phyloP scores from a whole-genome alignment of 805 yeast species.

The Hemisphaericaspora nanyangensis region DNA sequence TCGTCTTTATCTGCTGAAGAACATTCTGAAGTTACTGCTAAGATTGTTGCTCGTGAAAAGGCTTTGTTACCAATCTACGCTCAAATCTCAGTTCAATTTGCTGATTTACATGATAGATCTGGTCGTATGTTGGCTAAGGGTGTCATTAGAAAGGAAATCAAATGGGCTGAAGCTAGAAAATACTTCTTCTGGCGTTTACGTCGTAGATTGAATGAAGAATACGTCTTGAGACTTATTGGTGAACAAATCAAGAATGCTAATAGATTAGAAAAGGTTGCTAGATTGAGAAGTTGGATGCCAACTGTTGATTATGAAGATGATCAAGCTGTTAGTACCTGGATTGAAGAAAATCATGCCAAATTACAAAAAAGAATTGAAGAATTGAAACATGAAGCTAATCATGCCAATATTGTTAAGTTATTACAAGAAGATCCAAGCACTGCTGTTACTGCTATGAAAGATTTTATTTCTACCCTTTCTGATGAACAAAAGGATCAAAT shows the following conservation, averaged over 20 bases:
- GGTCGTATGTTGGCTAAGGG: conserved; percentile 98
- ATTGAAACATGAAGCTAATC: conserved; percentile 63
- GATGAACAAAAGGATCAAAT: conserved; percentile 31
- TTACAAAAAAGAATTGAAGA: conserved; percentile 59
- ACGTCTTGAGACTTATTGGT: conserved; percentile 70
- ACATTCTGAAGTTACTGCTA: conserved; percentile 57
- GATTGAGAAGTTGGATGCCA: conserved; percentile 86
- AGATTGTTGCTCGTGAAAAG: conserved; percentile 76
- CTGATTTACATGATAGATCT: conserved; percentile 95
- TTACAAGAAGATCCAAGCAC: conserved; percentile 29
- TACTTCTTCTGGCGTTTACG: conserved; percentile 98
- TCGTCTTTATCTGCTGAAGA: conserved; percentile 57
- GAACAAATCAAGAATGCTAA: conserved; percentile 52
- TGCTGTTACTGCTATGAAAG: conserved; percentile 33
- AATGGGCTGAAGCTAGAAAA: conserved; percentile 87
- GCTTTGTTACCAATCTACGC: conserved; percentile 80
- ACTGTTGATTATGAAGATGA: conserved; percentile 69
- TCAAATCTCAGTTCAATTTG: conserved; percentile 92
- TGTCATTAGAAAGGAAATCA: conserved; percentile 76
- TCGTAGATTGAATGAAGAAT: conserved; percentile 92
- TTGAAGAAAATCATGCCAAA: conserved; percentile 69
- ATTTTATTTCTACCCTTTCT: conserved; percentile 29
- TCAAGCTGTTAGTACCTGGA: conserved; percentile 76
- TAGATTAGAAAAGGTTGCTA: conserved; percentile 78
- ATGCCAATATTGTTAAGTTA: conserved; percentile 58